Conservation (phyloP, 257 asterid species). For the Lycium barbarum region DNA sequence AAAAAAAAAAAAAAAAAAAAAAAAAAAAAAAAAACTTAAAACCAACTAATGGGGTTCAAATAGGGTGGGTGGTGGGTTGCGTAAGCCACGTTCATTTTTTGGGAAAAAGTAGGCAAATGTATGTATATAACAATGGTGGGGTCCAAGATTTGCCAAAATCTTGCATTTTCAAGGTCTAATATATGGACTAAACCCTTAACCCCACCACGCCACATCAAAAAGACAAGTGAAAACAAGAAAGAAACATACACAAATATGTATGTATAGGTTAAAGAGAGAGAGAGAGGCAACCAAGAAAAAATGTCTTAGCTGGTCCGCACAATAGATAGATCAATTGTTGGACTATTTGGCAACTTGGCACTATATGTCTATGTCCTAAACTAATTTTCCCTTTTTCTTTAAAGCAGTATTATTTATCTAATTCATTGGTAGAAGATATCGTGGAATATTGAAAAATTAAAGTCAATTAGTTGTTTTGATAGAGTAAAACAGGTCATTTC, state of each 20-base stretch:
- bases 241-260: neutral
- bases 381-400: neutral
- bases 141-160: conserved; percentile 29
- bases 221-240: conserved; percentile 19
- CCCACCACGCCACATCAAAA: neutral
- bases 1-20: no score
- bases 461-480: neutral
- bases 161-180: conserved; percentile 32
- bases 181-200: neutral
- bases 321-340: neutral
- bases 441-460: neutral
- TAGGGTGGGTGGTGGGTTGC: neutral
- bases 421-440: neutral
- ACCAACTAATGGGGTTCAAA: neutral
- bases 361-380: conserved; percentile 27
- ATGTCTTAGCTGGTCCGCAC: conserved; percentile 57
- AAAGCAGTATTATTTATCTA: conserved; percentile 15
- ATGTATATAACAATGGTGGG: neutral
- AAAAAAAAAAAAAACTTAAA: no score
- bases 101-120: conserved; percentile 16
- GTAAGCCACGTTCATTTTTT: conserved; percentile 11
- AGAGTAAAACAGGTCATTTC: neutral
- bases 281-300: neutral
- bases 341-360: conserved; percentile 38
- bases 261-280: neutral